Conservation (phyloP, 2,329 filamentous ascomycete genomes). For the Alternaria sp. region DNA sequence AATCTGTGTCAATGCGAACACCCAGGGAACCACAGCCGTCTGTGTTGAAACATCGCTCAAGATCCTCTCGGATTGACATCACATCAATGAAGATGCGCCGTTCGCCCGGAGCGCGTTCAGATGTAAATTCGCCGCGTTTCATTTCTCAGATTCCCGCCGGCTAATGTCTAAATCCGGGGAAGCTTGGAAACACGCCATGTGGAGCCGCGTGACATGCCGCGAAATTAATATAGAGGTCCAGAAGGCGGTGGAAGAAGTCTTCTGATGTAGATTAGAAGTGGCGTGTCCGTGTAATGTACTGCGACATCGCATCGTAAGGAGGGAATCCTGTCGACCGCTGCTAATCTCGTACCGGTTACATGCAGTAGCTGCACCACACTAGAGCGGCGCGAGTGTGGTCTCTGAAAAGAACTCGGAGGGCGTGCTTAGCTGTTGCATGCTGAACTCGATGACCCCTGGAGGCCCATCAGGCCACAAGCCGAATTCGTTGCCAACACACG, state of each 20-base stretch:
- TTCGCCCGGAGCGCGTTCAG: slow-evolving; percentile 22
- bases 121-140: background rate
- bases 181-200: slow-evolving; percentile 11
- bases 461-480: background rate
- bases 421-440: background rate
- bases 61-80: background rate
- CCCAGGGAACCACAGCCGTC: background rate
- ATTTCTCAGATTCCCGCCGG: slow-evolving; percentile 27
- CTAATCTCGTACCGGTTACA: background rate
- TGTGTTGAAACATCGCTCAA: background rate
- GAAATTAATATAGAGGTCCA: background rate
- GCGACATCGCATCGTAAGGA: background rate
- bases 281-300: background rate
- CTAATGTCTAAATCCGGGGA: slow-evolving; percentile 21
- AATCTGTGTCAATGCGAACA: background rate
- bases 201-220: slow-evolving; percentile 1
- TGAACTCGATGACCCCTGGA: background rate
- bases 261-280: background rate
- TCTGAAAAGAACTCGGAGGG: background rate
- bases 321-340: background rate
- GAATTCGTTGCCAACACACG: background rate
- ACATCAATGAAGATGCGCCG: slow-evolving; percentile 1
- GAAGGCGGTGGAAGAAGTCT: background rate
- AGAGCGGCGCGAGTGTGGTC: background rate
- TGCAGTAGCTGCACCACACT: background rate